Evolutionary conservation across 1,284 basidiomycete species (phyloP).

Genomic region (Papiliotrema flavescens): DNA sequence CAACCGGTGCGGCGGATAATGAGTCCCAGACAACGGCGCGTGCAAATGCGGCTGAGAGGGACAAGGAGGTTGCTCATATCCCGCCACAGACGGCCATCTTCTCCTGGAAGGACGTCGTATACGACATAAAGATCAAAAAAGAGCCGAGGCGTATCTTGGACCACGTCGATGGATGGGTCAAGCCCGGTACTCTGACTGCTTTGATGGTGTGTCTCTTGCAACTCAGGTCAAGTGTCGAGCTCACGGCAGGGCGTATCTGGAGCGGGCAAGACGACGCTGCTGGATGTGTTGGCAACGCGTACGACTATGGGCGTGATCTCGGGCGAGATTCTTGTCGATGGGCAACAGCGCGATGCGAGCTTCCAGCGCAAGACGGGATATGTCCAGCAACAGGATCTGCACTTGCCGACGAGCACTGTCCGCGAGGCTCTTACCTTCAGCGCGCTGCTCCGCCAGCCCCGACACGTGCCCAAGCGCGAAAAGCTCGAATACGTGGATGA

Average conservation of each 20-base stretch:
- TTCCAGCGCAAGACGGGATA: constrained; percentile 65
- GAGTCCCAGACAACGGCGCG: constrained; percentile 20
- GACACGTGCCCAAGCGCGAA: constrained; percentile 61
- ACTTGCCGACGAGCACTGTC: constrained; percentile 66
- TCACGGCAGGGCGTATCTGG: constrained; percentile 59
- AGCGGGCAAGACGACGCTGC: constrained; percentile 68
- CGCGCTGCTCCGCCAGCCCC: constrained; percentile 74
- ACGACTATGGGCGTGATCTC: constrained; percentile 69
- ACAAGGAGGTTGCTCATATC: constrained; percentile 35
- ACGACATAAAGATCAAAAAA: constrained; percentile 60
- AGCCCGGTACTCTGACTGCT: constrained; percentile 72
- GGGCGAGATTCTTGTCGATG: constrained; percentile 75
- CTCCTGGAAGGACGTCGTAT: constrained; percentile 53
- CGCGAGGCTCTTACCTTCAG: constrained; percentile 80
- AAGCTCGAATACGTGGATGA: constrained; percentile 78
- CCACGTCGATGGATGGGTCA: constrained; percentile 77
- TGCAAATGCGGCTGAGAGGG: constrained; percentile 13
- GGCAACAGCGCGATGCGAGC: constrained; percentile 63
- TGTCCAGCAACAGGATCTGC: constrained; percentile 76
- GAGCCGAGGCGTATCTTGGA: constrained; percentile 65
- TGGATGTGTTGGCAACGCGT: constrained; percentile 79
- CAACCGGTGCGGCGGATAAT: constrained; percentile 19
- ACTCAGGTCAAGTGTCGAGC: neutral
- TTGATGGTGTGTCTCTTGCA: constrained; percentile 33
- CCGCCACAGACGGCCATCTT: constrained; percentile 50